These are phyloP conservation scores for Blastocystis sp. DNA, from an alignment of 352 stramenopile species.

Conservation along the genomic window DNA sequence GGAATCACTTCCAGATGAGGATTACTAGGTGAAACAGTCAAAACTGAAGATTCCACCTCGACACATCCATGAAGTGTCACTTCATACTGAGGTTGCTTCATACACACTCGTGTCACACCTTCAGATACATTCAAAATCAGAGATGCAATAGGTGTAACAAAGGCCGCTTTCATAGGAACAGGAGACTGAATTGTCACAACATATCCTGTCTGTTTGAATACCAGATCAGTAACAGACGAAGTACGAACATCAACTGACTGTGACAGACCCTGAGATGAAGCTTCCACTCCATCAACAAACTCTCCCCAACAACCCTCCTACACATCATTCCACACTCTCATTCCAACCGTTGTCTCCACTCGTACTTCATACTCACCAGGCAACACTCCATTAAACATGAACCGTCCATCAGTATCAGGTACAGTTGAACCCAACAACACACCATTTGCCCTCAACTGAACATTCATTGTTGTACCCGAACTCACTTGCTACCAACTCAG, in stretches of 20 bases:
- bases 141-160: neutral
- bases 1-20: neutral
- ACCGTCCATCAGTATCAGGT: neutral
- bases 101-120: neutral
- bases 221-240: neutral
- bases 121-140: neutral
- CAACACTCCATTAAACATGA: neutral
- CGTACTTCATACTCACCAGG: neutral
- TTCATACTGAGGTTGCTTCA: neutral
- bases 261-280: neutral
- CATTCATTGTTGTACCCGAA: neutral
- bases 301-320: conserved; percentile 24
- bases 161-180: neutral
- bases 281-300: neutral
- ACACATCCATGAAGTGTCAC: neutral
- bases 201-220: neutral
- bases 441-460: neutral
- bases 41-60: neutral
- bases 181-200: neutral
- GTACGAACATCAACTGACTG: neutral
- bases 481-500: neutral
- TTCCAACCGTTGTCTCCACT: neutral
- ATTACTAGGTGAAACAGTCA: neutral
- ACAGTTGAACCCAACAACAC: neutral
- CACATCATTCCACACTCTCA: neutral